These are phyloP conservation scores for Annulohypoxylon maeteangense DNA, from an alignment of 495 filamentous ascomycete genomes.

Conservation along the genomic window DNA sequence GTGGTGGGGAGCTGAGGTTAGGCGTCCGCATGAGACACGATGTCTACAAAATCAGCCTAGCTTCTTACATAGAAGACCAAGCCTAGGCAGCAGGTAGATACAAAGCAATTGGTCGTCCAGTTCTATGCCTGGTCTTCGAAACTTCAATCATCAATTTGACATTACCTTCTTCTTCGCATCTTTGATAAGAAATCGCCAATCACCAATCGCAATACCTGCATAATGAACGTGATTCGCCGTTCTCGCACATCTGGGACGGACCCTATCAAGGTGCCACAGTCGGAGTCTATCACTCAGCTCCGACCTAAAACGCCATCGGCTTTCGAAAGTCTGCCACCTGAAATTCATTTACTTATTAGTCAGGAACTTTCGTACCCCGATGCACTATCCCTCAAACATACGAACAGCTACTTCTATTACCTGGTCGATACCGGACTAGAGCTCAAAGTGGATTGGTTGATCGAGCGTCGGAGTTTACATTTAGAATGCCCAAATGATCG, in stretches of 20 bases:
- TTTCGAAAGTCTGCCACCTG: constrained; percentile 62
- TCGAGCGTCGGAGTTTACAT: constrained; percentile 64
- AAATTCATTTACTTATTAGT: constrained; percentile 68
- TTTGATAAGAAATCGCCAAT: neutral
- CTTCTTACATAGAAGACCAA: neutral
- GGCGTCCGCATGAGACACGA: neutral
- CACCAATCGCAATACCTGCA: neutral
- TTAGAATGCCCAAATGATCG: constrained; percentile 62
- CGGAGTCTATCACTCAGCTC: neutral
- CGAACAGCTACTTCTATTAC: constrained; percentile 68
- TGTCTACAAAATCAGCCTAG: neutral
- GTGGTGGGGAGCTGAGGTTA: neutral
- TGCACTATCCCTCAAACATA: constrained; percentile 70
- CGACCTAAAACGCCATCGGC: neutral
- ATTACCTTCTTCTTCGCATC: neutral
- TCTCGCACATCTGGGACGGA: neutral
- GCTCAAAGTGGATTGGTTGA: constrained; percentile 74
- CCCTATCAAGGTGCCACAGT: neutral
- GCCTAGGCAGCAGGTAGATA: constrained; percentile 27
- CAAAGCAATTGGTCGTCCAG: constrained; percentile 4
- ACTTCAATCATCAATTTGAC: neutral
- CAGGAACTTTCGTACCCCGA: constrained; percentile 67
- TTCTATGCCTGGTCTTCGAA: neutral
- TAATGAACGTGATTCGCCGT: constrained; percentile 12
- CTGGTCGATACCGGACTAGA: constrained; percentile 72